Evolutionary conservation across 2,329 filamentous ascomycete genomes (phyloP), one percentile per base, ranked within the genome.

Genomic region (Colletotrichum trifolii): DNA sequence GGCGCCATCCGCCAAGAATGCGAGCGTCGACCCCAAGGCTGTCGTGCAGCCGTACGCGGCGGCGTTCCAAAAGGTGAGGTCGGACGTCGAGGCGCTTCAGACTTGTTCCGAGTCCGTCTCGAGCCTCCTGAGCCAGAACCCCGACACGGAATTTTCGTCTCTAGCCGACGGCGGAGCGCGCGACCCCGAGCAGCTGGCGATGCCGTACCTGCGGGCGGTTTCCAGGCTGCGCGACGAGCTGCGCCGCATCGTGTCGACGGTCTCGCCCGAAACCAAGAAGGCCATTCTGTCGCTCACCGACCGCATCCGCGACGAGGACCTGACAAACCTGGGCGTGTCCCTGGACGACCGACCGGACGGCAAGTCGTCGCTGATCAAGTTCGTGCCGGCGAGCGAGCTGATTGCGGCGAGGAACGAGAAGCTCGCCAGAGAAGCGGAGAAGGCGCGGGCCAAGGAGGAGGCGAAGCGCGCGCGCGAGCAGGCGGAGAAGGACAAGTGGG

Each of bases 291-390:
- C 83, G 0, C 85, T 97, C 50, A 96, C 91, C 69, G 95, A 97
- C 74, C 84, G 86, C 15, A 87, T 97, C 47, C 91, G 94, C 56
- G 92, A 97, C 75, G 84, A 88, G 9, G 89, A 94, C 61, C 87
- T 97, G 10, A 94, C 92, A 71, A 89, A 94, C 63, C 81, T 96
- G 0, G 92, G 91, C 42, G 91, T 97, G 63, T 96, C 96, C 73
- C 88, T 97, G 1, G 94, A 97, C 73, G 94, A 97, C 72, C 87
- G 93, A 54, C 81, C 80, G n/a, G 86, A 85, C 50, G 82, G 81
- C 59, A 84, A 84, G 73, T 90, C 87, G 0, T 93, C 93, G 0
- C 84, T 97, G 38, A 90, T 97, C 67, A 89, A 88, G 71, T 88
- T 89, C 65, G 80, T 88, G 9, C 84, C 86, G 0, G 84, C 83